Percentiles rank a stretch among this genome's conserved stretches.
Conservation (phyloP, 495 filamentous ascomycete genomes). For the Hypoxylon rickii region DNA sequence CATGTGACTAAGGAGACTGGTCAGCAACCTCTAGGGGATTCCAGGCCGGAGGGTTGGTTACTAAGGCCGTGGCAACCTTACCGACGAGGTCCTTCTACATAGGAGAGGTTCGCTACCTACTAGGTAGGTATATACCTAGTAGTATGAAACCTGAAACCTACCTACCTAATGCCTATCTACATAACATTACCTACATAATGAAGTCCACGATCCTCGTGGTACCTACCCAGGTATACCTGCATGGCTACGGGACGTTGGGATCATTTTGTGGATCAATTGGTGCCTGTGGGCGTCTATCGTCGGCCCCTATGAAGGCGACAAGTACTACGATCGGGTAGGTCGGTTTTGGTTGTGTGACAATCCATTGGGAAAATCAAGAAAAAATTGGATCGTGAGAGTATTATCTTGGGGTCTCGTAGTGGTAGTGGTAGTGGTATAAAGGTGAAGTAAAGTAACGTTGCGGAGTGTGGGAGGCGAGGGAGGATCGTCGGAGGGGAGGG, state of each 20-base stretch:
- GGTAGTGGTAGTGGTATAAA: slow-evolving; percentile 20
- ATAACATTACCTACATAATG: too few relatives aligned
- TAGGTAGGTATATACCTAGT: too few relatives aligned
- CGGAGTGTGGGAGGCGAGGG: slow-evolving; percentile 20
- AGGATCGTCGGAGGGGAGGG: neutral
- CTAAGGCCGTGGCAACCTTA: slow-evolving; percentile 23
- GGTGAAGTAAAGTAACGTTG: slow-evolving; percentile 45
- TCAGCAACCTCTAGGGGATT: slow-evolving; percentile 23
- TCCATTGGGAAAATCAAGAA: slow-evolving; percentile 19
- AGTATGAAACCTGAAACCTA: too few relatives aligned
- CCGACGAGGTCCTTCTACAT: too few relatives aligned
- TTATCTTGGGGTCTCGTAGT: slow-evolving; percentile 15
- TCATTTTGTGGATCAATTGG: too few relatives aligned
- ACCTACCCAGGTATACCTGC: too few relatives aligned
- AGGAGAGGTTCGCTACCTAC: too few relatives aligned
- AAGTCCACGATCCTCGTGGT: too few relatives aligned
- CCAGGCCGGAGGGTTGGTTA: slow-evolving; percentile 26
- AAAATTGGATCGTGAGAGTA: slow-evolving; percentile 23
- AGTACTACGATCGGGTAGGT: too few relatives aligned
- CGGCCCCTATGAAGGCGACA: too few relatives aligned
- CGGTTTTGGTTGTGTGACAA: slow-evolving; percentile 18
- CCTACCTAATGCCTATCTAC: too few relatives aligned
- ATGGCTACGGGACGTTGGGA: too few relatives aligned
- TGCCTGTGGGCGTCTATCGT: slow-evolving; percentile 19
- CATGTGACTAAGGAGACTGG: slow-evolving; percentile 40